Evolutionary conservation across 139 green algal species (phyloP).

Genomic region (Trebouxia sp.): DNA sequence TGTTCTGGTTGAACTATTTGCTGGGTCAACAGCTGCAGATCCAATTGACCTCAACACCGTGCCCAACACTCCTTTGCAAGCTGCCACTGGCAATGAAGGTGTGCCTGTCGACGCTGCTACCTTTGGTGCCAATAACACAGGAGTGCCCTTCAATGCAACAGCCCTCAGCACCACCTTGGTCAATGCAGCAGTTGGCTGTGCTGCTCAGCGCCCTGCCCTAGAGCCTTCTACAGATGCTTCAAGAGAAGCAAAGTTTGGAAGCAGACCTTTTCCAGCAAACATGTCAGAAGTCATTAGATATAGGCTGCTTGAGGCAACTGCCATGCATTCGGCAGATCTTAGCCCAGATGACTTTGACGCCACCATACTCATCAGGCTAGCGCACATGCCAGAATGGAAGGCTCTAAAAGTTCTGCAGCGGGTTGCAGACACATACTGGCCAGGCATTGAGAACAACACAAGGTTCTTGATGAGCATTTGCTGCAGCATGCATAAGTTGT

Average conservation of each 20-base stretch:
- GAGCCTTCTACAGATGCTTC: not conserved
- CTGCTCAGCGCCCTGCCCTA: not conserved
- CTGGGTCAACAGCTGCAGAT: no score
- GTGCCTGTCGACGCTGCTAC: no score
- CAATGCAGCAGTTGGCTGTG: not conserved
- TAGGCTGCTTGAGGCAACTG: not conserved
- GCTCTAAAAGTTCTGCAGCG: slow-evolving; percentile 1
- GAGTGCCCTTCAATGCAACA: no score
- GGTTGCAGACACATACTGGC: not conserved
- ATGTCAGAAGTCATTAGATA: not conserved
- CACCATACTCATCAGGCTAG: not conserved
- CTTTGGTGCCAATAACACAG: no score
- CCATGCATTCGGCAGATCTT: not conserved
- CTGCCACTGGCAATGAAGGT: no score
- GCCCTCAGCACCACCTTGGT: not conserved
- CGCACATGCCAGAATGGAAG: not conserved
- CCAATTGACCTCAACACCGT: no score
- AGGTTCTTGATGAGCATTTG: not conserved
- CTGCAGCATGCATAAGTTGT: not conserved
- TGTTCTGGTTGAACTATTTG: not conserved
- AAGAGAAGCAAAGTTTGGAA: not conserved
- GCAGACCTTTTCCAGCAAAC: not conserved
- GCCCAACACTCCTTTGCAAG: no score
- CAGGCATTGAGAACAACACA: not conserved
- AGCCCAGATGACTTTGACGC: not conserved